Evolutionary conservation across 1,284 basidiomycete species (phyloP).

Genomic region (Tilletia indica): DNA sequence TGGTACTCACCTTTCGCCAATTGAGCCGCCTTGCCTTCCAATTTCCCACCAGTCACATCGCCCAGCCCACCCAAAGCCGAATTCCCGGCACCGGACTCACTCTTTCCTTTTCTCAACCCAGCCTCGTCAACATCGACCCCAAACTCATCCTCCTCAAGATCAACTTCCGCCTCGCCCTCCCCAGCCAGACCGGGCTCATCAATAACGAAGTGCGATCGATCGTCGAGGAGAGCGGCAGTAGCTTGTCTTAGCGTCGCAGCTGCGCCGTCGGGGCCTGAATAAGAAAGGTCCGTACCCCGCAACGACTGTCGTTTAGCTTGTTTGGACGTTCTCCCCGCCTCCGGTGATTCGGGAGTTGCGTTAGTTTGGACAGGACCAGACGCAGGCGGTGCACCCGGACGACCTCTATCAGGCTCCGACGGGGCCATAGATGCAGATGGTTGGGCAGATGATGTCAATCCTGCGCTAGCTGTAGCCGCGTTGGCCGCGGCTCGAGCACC

Average conservation of each 20-base stretch:
- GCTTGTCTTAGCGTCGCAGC: slow-evolving; percentile 13
- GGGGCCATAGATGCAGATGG: too few relatives aligned
- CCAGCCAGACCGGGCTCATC: slow-evolving; percentile 11
- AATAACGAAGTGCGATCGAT: slow-evolving; percentile 19
- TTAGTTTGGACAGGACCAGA: neutral
- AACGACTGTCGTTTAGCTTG: slow-evolving; percentile 8
- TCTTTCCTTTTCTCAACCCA: neutral
- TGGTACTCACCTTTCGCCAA: slow-evolving; percentile 6
- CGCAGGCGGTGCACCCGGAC: neutral
- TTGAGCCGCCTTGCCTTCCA: slow-evolving; percentile 10
- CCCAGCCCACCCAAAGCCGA: neutral
- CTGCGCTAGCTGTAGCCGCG: neutral
- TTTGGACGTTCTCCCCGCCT: neutral
- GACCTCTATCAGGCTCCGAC: neutral
- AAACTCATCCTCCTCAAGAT: slow-evolving; percentile 6
- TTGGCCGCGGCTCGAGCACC: neutral
- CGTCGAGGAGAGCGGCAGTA: slow-evolving; percentile 11
- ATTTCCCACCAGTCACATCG: neutral
- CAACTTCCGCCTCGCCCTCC: slow-evolving; percentile 6
- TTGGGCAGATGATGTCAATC: neutral
- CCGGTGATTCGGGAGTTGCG: neutral
- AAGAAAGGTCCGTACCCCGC: neutral
- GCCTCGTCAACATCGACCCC: neutral
- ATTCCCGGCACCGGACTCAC: neutral
- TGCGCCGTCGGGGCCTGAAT: slow-evolving; percentile 11